Conservation (phyloP, 495 filamentous ascomycete species). For the Lasiosphaeria miniovina region DNA sequence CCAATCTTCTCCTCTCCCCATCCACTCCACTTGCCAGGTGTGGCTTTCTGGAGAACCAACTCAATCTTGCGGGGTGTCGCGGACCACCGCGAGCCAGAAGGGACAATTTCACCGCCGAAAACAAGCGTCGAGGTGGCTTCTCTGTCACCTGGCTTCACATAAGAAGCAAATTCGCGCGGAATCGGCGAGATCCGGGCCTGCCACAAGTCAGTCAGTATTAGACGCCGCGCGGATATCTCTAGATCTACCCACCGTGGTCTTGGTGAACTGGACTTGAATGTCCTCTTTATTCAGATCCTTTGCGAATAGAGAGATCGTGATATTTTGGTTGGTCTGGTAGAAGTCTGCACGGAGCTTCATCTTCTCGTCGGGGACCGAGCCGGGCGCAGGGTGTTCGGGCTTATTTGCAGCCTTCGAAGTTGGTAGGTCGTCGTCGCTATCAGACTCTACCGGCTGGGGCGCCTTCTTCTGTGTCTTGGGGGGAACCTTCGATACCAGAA, state of each 20-base stretch:
- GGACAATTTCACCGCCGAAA: slow-evolving; percentile 64
- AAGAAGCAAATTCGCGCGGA: slow-evolving; percentile 25
- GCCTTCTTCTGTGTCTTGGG: slow-evolving; percentile 40
- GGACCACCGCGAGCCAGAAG: slow-evolving; percentile 54
- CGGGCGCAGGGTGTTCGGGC: slow-evolving; percentile 11
- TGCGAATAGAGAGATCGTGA: slow-evolving; percentile 37
- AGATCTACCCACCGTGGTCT: slow-evolving; percentile 24
- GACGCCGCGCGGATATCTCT: background rate
- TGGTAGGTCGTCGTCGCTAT: slow-evolving; percentile 24
- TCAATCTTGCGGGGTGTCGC: slow-evolving; percentile 84
- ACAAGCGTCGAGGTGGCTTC: slow-evolving; percentile 57
- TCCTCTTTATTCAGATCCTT: slow-evolving; percentile 38
- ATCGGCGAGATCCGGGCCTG: slow-evolving; percentile 27
- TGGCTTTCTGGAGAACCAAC: slow-evolving; percentile 67
- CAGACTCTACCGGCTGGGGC: slow-evolving; percentile 22
- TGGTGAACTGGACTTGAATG: slow-evolving; percentile 28
- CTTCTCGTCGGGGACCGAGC: slow-evolving; percentile 28
- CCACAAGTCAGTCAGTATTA: slow-evolving; percentile 5
- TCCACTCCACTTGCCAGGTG: slow-evolving; percentile 69
- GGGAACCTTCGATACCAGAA: slow-evolving; percentile 64
- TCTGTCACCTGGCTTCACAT: slow-evolving; percentile 26
- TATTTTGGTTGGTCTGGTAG: slow-evolving; percentile 37
- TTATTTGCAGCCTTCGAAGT: slow-evolving; percentile 10
- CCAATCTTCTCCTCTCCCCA: slow-evolving; percentile 35
- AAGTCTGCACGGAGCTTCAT: slow-evolving; percentile 33